phyloP scores from a whole-genome alignment of 495 filamentous ascomycete species.

The Hypoxylon lienhwacheense region DNA sequence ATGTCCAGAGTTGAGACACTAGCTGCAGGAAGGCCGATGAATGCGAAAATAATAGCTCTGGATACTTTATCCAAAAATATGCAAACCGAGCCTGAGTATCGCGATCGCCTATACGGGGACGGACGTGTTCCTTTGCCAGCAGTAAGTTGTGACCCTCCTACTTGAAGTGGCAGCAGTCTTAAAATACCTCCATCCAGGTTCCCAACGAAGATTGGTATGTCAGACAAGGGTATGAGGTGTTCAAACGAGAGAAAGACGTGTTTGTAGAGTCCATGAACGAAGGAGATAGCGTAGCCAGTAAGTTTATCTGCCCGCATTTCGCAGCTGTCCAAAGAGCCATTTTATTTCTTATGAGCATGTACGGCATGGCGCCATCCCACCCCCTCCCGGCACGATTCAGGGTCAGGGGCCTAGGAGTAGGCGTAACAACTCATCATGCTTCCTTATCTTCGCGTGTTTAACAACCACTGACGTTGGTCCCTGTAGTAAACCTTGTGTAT shows the following conservation, averaged over 20 bases:
- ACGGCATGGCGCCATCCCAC: no score
- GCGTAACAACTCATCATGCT: slow-evolving; percentile 6
- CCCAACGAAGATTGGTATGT: slow-evolving; percentile 59
- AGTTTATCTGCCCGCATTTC: slow-evolving; percentile 26
- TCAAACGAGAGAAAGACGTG: slow-evolving; percentile 18
- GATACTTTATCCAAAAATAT: slow-evolving; percentile 40
- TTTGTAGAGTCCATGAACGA: slow-evolving; percentile 5
- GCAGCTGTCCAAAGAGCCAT: not conserved
- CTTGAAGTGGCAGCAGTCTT: slow-evolving; percentile 10
- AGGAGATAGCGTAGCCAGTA: slow-evolving; percentile 12
- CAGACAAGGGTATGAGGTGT: slow-evolving; percentile 52
- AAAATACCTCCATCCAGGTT: slow-evolving; percentile 28
- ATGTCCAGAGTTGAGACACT: slow-evolving; percentile 43
- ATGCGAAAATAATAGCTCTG: slow-evolving; percentile 39
- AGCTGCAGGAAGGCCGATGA: slow-evolving; percentile 38
- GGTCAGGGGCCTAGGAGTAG: not conserved
- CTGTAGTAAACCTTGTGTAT: slow-evolving; percentile 30
- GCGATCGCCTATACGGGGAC: slow-evolving; percentile 19
- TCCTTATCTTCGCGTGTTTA: not conserved
- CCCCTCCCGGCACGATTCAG: slow-evolving; percentile 4
- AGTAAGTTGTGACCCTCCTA: slow-evolving; percentile 27
- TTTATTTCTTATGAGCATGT: slow-evolving; percentile 5
- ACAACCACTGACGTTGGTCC: slow-evolving; percentile 6
- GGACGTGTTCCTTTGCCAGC: slow-evolving; percentile 21
- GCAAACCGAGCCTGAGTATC: slow-evolving; percentile 25